phyloP scores from a whole-genome alignment of 2,329 filamentous ascomycete genomes.

The Botrytis galanthina region DNA sequence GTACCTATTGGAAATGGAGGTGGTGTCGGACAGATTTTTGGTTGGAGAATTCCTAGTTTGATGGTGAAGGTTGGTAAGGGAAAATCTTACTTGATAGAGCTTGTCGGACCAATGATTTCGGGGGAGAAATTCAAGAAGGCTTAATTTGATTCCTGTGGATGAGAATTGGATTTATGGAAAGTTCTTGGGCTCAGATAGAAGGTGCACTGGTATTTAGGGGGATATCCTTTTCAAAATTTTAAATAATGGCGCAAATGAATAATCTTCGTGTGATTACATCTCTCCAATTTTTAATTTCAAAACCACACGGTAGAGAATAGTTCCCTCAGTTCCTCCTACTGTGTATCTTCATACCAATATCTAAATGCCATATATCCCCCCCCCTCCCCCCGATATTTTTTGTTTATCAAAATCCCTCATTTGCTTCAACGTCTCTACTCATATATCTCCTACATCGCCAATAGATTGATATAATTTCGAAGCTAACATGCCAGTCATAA shows the following conservation, averaged over 20 bases:
- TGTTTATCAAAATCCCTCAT: not conserved
- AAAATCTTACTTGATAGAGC: constrained; percentile 38
- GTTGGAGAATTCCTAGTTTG: constrained; percentile 41
- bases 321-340: not conserved
- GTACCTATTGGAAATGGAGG: constrained; percentile 42
- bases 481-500: not conserved
- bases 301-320: not conserved
- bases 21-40: constrained; percentile 42
- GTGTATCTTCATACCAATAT: not conserved
- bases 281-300: not conserved
- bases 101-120: not conserved
- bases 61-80: constrained; percentile 41
- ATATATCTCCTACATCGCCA: not conserved
- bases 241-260: not conserved
- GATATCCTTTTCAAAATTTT: not conserved
- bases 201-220: not conserved
- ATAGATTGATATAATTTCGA: not conserved
- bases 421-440: not conserved
- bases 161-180: not conserved
- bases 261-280: not conserved
- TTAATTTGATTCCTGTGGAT: not conserved
- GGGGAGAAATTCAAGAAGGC: constrained; percentile 14
- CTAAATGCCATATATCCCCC: not conserved
- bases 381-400: not conserved
- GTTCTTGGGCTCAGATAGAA: not conserved